Percentiles rank a stretch among this genome's conserved stretches.
These are phyloP conservation scores for Coemansia sp. DNA, from an alignment of 192 early-diverging fungal genomes.

Conservation along the genomic window DNA sequence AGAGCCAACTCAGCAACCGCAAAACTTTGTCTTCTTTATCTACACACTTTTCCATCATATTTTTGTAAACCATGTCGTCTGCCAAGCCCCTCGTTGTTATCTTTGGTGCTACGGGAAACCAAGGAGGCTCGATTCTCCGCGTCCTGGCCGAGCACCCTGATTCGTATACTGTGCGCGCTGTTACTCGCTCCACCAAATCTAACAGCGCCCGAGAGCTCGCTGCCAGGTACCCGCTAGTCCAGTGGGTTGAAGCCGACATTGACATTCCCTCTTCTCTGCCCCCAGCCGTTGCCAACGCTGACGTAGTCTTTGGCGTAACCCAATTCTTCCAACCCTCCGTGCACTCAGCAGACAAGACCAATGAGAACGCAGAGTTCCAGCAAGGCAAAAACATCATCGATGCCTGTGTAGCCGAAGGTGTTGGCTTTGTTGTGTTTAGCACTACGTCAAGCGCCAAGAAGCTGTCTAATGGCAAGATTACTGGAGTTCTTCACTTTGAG, in stretches of 20 bases:
- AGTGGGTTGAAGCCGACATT: slow-evolving; percentile 21
- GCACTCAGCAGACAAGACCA: neutral
- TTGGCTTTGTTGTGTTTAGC: slow-evolving; percentile 18
- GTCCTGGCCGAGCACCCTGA: slow-evolving; percentile 4
- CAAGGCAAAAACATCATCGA: slow-evolving; percentile 20
- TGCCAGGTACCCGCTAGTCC: slow-evolving; percentile 9
- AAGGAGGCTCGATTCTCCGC: slow-evolving; percentile 25
- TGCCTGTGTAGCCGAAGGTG: slow-evolving; percentile 4
- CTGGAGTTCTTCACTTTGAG: slow-evolving; percentile 15
- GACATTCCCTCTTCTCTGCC: neutral
- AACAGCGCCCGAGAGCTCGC: slow-evolving; percentile 2
- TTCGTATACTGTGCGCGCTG: slow-evolving; percentile 12
- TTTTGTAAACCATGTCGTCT: neutral
- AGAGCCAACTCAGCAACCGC: neutral
- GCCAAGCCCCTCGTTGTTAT: slow-evolving; percentile 14
- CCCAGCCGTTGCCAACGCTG: slow-evolving; percentile 7
- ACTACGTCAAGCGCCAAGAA: slow-evolving; percentile 15
- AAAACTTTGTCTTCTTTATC: neutral
- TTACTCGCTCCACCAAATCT: slow-evolving; percentile 11
- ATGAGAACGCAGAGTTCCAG: slow-evolving; percentile 7
- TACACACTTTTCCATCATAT: neutral
- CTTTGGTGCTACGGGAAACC: slow-evolving; percentile 28
- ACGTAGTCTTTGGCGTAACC: slow-evolving; percentile 26
- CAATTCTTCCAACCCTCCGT: slow-evolving; percentile 11
- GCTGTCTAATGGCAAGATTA: slow-evolving; percentile 12